Conservation (phyloP, 108 stramenopile species). For the Cyclotella sp. region DNA sequence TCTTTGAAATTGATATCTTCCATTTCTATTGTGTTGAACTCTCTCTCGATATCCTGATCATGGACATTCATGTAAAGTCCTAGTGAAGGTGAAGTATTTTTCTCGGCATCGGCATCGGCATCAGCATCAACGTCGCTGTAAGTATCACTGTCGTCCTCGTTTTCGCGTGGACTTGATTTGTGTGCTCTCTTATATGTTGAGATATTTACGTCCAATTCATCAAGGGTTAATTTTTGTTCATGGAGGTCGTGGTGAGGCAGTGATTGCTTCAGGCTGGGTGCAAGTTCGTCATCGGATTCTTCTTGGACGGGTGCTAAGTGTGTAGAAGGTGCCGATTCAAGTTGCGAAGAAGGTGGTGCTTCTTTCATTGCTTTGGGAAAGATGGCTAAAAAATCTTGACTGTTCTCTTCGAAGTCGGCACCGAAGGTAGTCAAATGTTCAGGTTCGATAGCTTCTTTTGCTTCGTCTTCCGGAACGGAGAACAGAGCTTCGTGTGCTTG, state of each 20-base stretch:
- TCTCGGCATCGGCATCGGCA: not conserved
- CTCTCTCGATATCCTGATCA: constrained; percentile 31
- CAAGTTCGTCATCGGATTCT: not conserved
- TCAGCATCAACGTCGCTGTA: constrained; percentile 27
- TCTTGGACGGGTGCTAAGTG: not conserved
- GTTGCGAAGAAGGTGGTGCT: not conserved
- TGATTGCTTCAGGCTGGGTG: not conserved
- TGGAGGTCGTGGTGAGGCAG: not conserved
- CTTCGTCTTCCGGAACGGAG: constrained; percentile 20
- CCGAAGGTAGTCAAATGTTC: not conserved
- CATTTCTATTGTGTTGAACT: constrained; percentile 34
- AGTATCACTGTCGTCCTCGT: constrained; percentile 31
- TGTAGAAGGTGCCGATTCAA: not conserved
- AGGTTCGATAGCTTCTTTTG: not conserved
- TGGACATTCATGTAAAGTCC: constrained; percentile 20
- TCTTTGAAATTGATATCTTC: constrained; percentile 35
- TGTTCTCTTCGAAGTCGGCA: not conserved
- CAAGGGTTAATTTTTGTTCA: not conserved
- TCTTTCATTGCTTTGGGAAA: not conserved
- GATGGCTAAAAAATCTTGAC: constrained; percentile 1
- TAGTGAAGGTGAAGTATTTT: constrained; percentile 6
- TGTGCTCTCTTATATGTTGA: not conserved
- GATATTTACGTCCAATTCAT: not conserved
- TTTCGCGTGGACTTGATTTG: not conserved
- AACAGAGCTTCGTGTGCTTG: constrained; percentile 48